These are phyloP conservation scores for Pelargonium fulgidum DNA, from an alignment of 441 rosid genomes.

Conservation along the genomic window DNA sequence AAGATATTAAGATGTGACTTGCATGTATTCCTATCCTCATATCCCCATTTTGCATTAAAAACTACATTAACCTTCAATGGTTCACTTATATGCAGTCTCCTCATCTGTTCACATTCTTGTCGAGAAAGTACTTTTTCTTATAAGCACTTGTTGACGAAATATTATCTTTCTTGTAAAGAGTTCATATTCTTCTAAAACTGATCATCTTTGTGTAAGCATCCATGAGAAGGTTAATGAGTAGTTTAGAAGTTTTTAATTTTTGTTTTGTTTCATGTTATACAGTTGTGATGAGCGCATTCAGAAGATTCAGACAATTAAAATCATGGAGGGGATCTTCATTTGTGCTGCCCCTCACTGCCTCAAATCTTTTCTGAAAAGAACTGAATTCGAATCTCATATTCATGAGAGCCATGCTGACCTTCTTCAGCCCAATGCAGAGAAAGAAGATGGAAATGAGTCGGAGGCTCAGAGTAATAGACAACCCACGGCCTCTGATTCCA, in stretches of 20 bases:
- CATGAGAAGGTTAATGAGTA: neutral
- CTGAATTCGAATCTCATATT: constrained; percentile 73
- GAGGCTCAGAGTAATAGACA: constrained; percentile 58
- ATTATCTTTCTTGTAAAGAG: neutral
- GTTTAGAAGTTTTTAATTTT: neutral
- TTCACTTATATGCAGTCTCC: no score
- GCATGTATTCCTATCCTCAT: no score
- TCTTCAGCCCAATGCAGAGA: constrained; percentile 53
- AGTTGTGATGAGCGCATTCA: constrained; percentile 91
- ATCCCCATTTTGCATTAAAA: no score
- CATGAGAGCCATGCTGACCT: constrained; percentile 56
- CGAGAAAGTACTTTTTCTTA: no score
- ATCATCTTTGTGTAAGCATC: neutral
- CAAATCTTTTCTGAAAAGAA: constrained; percentile 68
- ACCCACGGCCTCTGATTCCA: constrained; percentile 60
- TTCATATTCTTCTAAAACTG: neutral
- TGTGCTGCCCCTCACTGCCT: constrained; percentile 99
- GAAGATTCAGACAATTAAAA: constrained; percentile 86
- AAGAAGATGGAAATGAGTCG: constrained; percentile 58
- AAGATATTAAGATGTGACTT: no score
- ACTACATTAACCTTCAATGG: no score
- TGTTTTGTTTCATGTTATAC: constrained; percentile 11
- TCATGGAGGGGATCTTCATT: constrained; percentile 92
- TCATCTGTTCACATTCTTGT: no score
- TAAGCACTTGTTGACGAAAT: neutral